Conservation (phyloP, 345 rosid species). For the Heritiera littoralis region DNA sequence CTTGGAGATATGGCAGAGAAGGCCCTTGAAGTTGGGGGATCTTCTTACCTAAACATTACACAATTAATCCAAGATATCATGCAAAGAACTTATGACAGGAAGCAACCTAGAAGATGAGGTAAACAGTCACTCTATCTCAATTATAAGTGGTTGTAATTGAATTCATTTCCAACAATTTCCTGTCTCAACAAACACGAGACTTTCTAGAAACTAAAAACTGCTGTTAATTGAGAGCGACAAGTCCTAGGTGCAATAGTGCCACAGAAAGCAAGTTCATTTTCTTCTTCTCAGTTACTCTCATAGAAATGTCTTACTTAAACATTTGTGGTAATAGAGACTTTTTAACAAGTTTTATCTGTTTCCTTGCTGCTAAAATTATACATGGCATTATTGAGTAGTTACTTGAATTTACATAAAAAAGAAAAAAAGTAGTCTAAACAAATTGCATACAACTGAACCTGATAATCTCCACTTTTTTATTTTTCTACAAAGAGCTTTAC, state of each 20-base stretch:
- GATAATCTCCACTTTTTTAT: no score
- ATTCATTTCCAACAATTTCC: no score
- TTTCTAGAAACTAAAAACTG: no score
- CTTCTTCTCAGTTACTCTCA: no score
- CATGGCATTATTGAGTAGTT: not conserved
- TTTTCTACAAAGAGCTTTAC: no score
- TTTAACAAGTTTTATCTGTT: no score
- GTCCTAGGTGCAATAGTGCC: no score
- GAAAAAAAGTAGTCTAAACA: not conserved
- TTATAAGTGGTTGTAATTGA: not conserved
- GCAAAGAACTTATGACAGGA: not conserved
- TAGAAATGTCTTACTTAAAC: no score
- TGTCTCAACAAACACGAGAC: not conserved
- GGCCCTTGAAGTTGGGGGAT: slow-evolving; percentile 36
- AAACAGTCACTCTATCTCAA: not conserved
- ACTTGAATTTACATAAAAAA: not conserved
- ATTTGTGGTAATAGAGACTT: no score
- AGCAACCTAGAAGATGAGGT: no score
- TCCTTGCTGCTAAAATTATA: not conserved
- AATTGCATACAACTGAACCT: not conserved
- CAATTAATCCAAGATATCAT: slow-evolving; percentile 29
- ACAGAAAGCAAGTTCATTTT: no score
- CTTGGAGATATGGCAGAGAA: slow-evolving; percentile 27
- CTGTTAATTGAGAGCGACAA: no score
- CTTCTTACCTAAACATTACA: slow-evolving; percentile 28